Base-by-base conservation (phyloP, 345 rosid genomes). In the Murraya paniculata region DNA sequence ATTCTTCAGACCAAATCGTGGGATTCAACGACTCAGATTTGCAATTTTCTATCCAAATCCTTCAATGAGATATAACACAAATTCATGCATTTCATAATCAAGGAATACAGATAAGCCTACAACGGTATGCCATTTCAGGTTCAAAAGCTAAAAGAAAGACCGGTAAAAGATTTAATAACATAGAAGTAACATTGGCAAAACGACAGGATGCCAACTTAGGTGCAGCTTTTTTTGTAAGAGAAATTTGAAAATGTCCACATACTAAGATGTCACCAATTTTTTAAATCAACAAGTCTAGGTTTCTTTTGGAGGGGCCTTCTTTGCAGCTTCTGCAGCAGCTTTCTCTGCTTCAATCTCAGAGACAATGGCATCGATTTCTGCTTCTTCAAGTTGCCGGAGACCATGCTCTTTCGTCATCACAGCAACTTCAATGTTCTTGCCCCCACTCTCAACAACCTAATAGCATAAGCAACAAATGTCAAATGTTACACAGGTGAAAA, bases 391-490 rank as follows among this genome's bases (percentile, higher is more conserved):
- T 81, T 95, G 99, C 74, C 86, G 84, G 84, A 92, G 88, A 2
- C 93, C 95, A 21, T 89, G 82, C 36, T 93, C 98, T 75, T 80
- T 86, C 18, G 94, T 92, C 99, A 95, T 92, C 69, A 93, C 94
- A 68, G 96, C 99, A 66, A 93, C 85, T 87, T 95, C 98, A 66
- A 93, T 93, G 90, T 93, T 95, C 91, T 95, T 93, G 27, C 99
- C 99, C 9, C 98, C 98, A 60, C 97, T 95, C 87, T 95, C 99
- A 28, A 92, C 97, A 58, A 92, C 98, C 99, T 95, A 77, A 56
- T 67, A 14, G 31, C 1, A 39, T 1, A 58, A 69, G 30, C 56
- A 48, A 50, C 27, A 36, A 19, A 27, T 2, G 48, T 30, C 7
- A 64, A 53, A 45, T 35, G 19, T 31, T 2, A n/a, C 11, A 56